Conservation (phyloP, 495 filamentous ascomycete species). For the Aspergillus carlsbadensis region DNA sequence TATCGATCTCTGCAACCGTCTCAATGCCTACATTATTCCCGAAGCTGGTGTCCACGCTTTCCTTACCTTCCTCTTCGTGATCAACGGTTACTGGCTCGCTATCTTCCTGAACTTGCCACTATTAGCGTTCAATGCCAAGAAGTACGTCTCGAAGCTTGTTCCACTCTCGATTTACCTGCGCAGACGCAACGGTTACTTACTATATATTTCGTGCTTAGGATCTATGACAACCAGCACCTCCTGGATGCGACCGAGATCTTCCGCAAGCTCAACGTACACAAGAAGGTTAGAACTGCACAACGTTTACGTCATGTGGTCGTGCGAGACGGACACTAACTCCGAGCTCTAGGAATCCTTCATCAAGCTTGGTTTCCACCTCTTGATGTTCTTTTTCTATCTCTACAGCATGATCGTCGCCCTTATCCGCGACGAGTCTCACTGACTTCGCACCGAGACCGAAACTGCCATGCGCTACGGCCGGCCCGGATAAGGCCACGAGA, state of each 20-base stretch:
- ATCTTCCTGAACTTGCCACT: slow-evolving; percentile 90
- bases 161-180: slow-evolving; percentile 14
- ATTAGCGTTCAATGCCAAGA: slow-evolving; percentile 92
- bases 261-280: slow-evolving; percentile 97
- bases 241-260: slow-evolving; percentile 99
- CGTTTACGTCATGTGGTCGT: slow-evolving; percentile 11
- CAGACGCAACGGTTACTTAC: slow-evolving; percentile 6
- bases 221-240: slow-evolving; percentile 93
- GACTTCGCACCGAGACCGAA: slow-evolving; percentile 45
- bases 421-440: slow-evolving; percentile 92
- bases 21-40: slow-evolving; percentile 99
- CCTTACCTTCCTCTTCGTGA: slow-evolving; percentile 89
- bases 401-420: slow-evolving; percentile 99
- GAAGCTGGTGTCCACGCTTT: slow-evolving; percentile 97
- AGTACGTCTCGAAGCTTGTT: slow-evolving; percentile 57
- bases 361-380: slow-evolving; percentile 97
- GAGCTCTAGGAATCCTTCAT: slow-evolving; percentile 86
- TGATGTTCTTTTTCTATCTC: slow-evolving; percentile 99
- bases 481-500: slow-evolving; percentile 15
- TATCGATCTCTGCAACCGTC: slow-evolving; percentile 99
- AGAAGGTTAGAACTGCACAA: slow-evolving; percentile 67
- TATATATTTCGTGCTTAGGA: slow-evolving; percentile 53
- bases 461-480: slow-evolving; percentile 42
- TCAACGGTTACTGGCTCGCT: slow-evolving; percentile 99
- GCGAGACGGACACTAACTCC: slow-evolving; percentile 8